Base-by-base conservation (phyloP, 2,329 filamentous ascomycete species). In the Cucurbitaria berberidis region DNA sequence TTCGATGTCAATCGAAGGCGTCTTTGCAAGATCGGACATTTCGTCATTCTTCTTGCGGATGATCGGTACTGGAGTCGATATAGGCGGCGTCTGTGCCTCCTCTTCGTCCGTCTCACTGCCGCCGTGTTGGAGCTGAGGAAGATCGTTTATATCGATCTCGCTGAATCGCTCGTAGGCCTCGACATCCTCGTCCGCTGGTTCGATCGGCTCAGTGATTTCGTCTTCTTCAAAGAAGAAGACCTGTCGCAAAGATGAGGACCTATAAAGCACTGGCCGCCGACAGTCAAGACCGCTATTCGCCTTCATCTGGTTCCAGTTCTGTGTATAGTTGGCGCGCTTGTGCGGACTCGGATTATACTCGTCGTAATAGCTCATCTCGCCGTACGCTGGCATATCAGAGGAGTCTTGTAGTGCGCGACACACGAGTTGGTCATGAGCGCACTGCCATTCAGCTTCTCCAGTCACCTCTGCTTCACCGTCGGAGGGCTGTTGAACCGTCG, bases 341-440 rank as follows among this genome's bases (percentile, higher is more conserved):
- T 24, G 16, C 2, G 18, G 36, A 2, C 19, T 24, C 19, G 36
- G 36, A 15, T 3, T 13, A 10, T 11, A 15, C 4, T 18, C 5
- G 22, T 19, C 16, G n/a, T 42, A 42, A 18, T 19, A 10, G 30
- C 55, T 64, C 5, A 64, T 24, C 24, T 57, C 58, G 0, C 46
- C 32, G 27, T 64, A 64, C 2, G 62, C 62, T 0, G 62, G 58
- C 15, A 27, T 32, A 24, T 53, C 48, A 5, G 45, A 19, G 8
- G 45, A 7, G 1, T 53, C 51, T n/a, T 40, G 34, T 1, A 53
- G n/a, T 3, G 48, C 51, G n/a, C 32, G 41, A 1, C 27, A 40
- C 2, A 50, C 32, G 1, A 22, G 36, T 1, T 6, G 16, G 4
- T 10, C 36, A 2, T 39, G 36, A 4, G 36, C 36, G 36, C 19